phyloP scores from a whole-genome alignment of 805 yeast genomes.

The Komagataella phaffii region DNA sequence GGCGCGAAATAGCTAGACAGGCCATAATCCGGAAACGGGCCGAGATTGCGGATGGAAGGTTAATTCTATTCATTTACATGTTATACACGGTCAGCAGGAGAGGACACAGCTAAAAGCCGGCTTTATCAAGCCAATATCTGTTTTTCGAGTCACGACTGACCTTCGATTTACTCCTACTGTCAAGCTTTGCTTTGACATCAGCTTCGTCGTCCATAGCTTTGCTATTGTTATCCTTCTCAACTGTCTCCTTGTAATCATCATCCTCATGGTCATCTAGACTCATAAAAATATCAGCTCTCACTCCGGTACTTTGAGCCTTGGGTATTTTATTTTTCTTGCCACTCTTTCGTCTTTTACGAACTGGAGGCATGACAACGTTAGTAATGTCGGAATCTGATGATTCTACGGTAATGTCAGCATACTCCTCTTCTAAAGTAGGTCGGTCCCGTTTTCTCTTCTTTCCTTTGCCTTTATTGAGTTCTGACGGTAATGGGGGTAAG shows the following conservation, averaged over 20 bases:
- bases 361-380: neutral
- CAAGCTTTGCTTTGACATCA: neutral
- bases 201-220: neutral
- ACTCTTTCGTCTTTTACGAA: neutral
- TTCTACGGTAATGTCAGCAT: neutral
- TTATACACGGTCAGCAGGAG: neutral
- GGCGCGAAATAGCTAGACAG: neutral
- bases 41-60: neutral
- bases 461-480: slow-evolving; percentile 19
- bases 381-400: neutral
- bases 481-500: slow-evolving; percentile 20
- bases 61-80: neutral
- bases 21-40: neutral
- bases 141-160: neutral
- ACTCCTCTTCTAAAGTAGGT: neutral
- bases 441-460: neutral
- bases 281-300: neutral
- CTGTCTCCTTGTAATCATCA: neutral
- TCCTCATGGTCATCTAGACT: neutral
- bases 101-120: neutral
- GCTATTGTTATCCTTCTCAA: neutral
- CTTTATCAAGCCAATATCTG: neutral
- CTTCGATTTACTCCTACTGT: neutral
- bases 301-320: neutral
- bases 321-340: neutral